phyloP scores from a whole-genome alignment of 331 rosid genomes.

The Acacia concinna region DNA sequence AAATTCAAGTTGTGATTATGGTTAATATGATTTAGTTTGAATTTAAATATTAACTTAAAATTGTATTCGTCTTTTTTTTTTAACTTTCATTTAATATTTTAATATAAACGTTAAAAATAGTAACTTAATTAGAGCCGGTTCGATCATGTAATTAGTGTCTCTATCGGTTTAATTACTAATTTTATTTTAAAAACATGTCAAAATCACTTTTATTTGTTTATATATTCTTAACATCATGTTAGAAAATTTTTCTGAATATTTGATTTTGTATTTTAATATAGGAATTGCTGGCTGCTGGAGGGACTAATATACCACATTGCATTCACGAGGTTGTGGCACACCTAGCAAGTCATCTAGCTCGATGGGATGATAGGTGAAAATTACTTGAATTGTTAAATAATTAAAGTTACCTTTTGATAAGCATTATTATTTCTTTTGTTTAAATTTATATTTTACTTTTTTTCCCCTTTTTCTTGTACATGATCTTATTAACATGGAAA shows the following conservation, averaged over 20 bases:
- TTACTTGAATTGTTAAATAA: neutral
- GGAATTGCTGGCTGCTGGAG: constrained; percentile 60
- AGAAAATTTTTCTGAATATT: neutral
- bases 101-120: neutral
- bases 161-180: neutral
- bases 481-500: neutral
- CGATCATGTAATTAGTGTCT: neutral
- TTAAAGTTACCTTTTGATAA: constrained; percentile 5
- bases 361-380: constrained; percentile 67
- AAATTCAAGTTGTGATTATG: neutral
- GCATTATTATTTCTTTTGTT: neutral
- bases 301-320: constrained; percentile 47
- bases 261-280: constrained; percentile 5
- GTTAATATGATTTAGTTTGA: neutral
- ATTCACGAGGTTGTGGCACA: constrained; percentile 58
- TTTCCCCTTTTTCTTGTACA: neutral
- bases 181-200: neutral
- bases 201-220: neutral
- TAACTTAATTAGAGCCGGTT: neutral
- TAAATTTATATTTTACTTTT: neutral
- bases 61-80: neutral
- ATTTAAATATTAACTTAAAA: neutral
- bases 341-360: constrained; percentile 56
- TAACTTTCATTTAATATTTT: neutral
- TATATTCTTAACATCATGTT: constrained; percentile 5